Evolutionary conservation across 306 rosid genomes (phyloP).

Genomic region (Alnus rubra): DNA sequence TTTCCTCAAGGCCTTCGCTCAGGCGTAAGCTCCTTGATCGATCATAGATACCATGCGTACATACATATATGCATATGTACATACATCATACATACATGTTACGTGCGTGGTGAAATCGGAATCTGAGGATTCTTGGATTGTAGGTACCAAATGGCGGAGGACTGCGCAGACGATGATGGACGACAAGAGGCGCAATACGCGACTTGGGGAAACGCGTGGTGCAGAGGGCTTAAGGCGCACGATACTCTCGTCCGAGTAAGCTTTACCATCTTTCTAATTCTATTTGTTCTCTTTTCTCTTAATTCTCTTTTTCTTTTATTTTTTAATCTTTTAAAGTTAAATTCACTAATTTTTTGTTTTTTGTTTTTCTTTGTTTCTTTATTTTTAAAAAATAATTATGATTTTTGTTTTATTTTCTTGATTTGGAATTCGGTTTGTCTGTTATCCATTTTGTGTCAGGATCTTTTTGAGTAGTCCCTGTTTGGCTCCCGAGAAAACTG

Average conservation of each 20-base stretch:
- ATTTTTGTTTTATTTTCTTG: neutral
- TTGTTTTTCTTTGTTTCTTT: neutral
- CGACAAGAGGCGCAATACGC: conserved; percentile 25
- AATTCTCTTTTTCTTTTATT: neutral
- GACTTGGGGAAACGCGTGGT: conserved; percentile 22
- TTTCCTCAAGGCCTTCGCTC: conserved; percentile 76
- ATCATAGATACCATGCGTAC: neutral
- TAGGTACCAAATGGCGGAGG: conserved; percentile 37
- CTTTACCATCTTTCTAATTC: neutral
- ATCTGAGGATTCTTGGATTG: neutral
- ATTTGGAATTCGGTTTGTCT: too few relatives aligned
- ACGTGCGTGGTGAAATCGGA: neutral
- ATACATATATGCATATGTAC: neutral
- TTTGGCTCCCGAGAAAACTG: conserved; percentile 5
- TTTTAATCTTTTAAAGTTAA: neutral
- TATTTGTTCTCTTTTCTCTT: neutral
- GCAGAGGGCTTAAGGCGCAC: conserved; percentile 24
- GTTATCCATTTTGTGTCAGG: neutral
- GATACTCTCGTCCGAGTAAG: conserved; percentile 21
- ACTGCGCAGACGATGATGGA: conserved; percentile 32
- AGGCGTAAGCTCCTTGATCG: conserved; percentile 58
- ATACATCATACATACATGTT: neutral
- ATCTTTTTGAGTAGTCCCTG: neutral
- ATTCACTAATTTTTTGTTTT: neutral
- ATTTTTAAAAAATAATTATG: neutral